Evolutionary conservation across 1,139 yeast genomes (phyloP), one percentile per base, ranked within the genome.

Genomic region (Sugiyamaella pinicola): DNA sequence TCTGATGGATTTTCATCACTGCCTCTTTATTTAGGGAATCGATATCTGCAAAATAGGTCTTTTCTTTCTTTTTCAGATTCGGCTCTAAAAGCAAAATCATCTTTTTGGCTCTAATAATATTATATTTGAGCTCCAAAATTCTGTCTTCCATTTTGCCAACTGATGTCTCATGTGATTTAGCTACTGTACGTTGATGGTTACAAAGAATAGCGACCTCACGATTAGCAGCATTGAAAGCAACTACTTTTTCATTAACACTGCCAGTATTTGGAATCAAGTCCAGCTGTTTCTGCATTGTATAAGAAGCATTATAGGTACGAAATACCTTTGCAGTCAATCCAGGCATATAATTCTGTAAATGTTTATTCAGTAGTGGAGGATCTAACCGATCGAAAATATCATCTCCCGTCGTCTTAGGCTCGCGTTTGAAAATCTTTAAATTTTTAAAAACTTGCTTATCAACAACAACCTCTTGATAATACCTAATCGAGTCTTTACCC

Each of bases 241-340:
- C 84, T 49, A 90, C 85, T 66, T 90, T 91, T 67, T 91, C 97
- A 15, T 87, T 84, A 12, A 89, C 86, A 0, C 96, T 83, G 34
- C 97, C 97, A 66, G 82, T 86, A 66, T 88, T 85, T 18, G 84
- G 79, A 58, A 91, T 89, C 64, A 84, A 73, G 67, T 88, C 96
- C 56, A 91, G 70, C 69, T 89, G 96, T 66, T 90, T 95, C 72
- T 91, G 97, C 97, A 91, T 90, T 1, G 97, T 90, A 67, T 88
- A 87, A 1, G 97, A 87, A 0, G 98, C 98, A 72, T 91, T 91
- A 69, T 88, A 93, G 0, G 98, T 91, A 83, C 98, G 95, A 78
- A 93, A 93, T 18, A 90, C 97, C 69, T 91, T 91, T 9, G 99
- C 98, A 0, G 97, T 89, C 61, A 93, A 77, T 0, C 98, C 98